Evolutionary conservation across 2,329 filamentous ascomycete species (phyloP).

Genomic region (Cladosporium oxysporum): DNA sequence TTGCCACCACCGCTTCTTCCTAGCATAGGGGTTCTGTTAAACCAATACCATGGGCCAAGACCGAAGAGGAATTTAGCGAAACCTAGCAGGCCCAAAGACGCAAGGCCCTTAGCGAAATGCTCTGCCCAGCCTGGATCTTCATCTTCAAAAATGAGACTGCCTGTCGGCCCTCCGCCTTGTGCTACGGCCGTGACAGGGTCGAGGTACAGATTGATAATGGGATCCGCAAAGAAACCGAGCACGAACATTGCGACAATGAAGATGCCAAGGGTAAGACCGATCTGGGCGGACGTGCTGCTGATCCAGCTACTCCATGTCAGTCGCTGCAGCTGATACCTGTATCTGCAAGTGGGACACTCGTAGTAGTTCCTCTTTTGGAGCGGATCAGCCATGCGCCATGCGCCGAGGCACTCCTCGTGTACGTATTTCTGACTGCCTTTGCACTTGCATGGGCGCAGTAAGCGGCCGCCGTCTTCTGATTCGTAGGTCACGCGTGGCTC

Average conservation of each 20-base stretch:
- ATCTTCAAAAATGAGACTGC: slow-evolving; percentile 44
- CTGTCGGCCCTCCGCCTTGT: slow-evolving; percentile 33
- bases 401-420: slow-evolving; percentile 83
- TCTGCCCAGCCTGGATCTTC: slow-evolving; percentile 67
- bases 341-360: slow-evolving; percentile 85
- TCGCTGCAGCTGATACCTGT: slow-evolving; percentile 76
- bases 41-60: slow-evolving; percentile 74
- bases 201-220: slow-evolving; percentile 84
- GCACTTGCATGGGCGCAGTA: slow-evolving; percentile 90
- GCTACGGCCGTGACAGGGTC: slow-evolving; percentile 61
- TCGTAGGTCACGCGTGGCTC: slow-evolving; percentile 66
- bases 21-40: slow-evolving; percentile 57
- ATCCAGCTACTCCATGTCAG: slow-evolving; percentile 71
- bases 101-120: slow-evolving; percentile 86
- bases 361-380: slow-evolving; percentile 71
- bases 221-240: slow-evolving; percentile 89
- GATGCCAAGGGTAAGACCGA: slow-evolving; percentile 70
- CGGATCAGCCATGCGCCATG: slow-evolving; percentile 77
- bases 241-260: slow-evolving; percentile 73
- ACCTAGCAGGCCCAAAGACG: slow-evolving; percentile 84
- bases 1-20: slow-evolving; percentile 57
- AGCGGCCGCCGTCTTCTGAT: slow-evolving; percentile 69
- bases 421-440: slow-evolving; percentile 92
- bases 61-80: slow-evolving; percentile 78
- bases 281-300: slow-evolving; percentile 60